Evolutionary conservation across 805 yeast genomes (phyloP), one percentile per base, ranked within the genome.

Genomic region (Yamadazyma endophytica): DNA sequence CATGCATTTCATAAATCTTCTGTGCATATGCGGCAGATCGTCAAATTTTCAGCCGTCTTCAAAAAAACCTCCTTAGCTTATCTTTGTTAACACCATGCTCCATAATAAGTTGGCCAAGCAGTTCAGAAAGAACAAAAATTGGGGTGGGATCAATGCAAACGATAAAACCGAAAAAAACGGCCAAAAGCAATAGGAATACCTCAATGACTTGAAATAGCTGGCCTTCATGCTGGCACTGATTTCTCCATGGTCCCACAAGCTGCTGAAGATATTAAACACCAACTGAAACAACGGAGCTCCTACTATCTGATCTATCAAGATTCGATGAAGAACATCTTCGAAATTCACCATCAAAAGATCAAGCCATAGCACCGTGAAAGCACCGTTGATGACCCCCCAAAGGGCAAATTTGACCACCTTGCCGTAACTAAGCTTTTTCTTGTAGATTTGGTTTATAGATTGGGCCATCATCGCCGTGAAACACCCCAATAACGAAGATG

Each of bases 361-460:
- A 21, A 79, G 67, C 84, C 84, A 79, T 11, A 71, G 45, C 6
- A 63, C 66, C 4, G 79, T 71, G 29, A 77, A 50, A 12, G 65
- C 45, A 2, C 84, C 85, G 49, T 77, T 77, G 27, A 78, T 55
- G 9, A 64, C 51, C 12, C 86, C 86, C 83, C 83, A 79, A 2
- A 69, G 47, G 35, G 64, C 46, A 40, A 79, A 79, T 44, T 78
- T 78, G 33, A 59, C 39, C 29, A 46, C 50, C 21, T 55, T 48
- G 34, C 50, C 51, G 6, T 54, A 37, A 15, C 54, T 54, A 33
- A 56, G 52, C 36, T 60, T 64, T 21, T 43, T 49, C 35, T 53
- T 60, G 29, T 40, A 36, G 33, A 49, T 51, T 43, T 65, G 72
- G 40, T 55, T 63, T 4, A 61, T 28, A 3, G 68, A 57, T 44